Evolutionary conservation across 805 yeast genomes (phyloP).

Genomic region (Starmera pachycereana): DNA sequence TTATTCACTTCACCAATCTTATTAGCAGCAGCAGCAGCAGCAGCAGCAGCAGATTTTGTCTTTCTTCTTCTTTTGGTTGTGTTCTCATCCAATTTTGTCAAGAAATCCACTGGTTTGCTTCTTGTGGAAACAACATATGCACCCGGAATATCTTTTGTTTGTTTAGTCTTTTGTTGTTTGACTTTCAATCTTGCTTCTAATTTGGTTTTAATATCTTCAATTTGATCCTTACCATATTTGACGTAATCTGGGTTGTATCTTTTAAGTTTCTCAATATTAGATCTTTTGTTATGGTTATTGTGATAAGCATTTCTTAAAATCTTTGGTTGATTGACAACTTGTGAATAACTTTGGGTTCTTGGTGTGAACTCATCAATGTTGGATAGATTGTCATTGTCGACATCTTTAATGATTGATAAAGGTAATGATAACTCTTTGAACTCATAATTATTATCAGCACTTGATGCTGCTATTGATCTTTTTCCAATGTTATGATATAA

Average conservation of each 20-base stretch:
- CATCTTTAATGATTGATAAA: constrained; percentile 1
- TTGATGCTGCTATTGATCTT: not conserved
- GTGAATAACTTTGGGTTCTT: constrained; percentile 15
- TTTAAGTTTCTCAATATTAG: too few species aligned
- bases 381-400: not conserved
- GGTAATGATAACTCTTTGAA: constrained; percentile 5
- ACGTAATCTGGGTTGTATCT: not conserved
- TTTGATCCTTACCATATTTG: constrained; percentile 1
- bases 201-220: constrained; percentile 8
- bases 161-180: constrained; percentile 10
- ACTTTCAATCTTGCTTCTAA: constrained; percentile 10
- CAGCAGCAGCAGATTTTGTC: too few species aligned
- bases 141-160: constrained; percentile 2
- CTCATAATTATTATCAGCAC: not conserved
- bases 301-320: not conserved
- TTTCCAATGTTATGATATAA: not conserved
- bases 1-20: too few species aligned
- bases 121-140: constrained; percentile 5
- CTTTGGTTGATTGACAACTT: constrained; percentile 1
- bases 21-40: too few species aligned
- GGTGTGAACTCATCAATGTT: constrained; percentile 1
- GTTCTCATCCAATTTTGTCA: not conserved
- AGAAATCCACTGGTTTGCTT: too few species aligned
- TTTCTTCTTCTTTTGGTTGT: not conserved
- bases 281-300: not conserved